Base-by-base conservation (phyloP, 1,284 basidiomycete genomes). In the Leccinum fuscescens region DNA sequence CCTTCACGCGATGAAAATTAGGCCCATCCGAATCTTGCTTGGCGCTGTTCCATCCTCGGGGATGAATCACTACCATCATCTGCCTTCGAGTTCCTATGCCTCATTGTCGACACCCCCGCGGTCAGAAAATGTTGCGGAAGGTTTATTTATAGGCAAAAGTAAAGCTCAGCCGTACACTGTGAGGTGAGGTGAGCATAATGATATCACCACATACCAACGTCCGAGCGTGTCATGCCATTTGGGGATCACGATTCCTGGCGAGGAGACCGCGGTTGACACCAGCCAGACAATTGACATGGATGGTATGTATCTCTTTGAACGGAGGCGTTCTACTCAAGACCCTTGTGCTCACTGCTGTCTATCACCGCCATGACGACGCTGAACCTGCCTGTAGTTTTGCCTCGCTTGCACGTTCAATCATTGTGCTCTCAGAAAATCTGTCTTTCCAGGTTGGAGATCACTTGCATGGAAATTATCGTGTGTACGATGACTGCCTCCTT, bases 401-500 rank as follows among this genome's bases (percentile, higher is more conserved):
- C 33, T 6, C 39, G 12, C 42, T 51, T 12, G 65, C 56, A 14
- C 37, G 51, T 52, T 46, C 17, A 1, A 50, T 67, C 14, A 55
- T 65, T 0, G 33, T 33, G 33, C 1, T 55, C 15, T 69, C 58
- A 9, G 65, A 69, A 20, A 37, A 65, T 17, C 50, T 53, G 1
- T 55, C 50, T n/a, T 62, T 67, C 37, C 58, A 53, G 11, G 27
- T 46, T 27, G 62, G 56, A 8, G 62, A 69, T 60, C 56, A 70
- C 12, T 20, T 67, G 35, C 15, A 59, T 9, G 66, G 59, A n/a
- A 2, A 14, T 7, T 37, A 17, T 15, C 55, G 64, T 70, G 33
- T 35, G 61, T 50, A 11, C 6, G 12, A 17, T 20, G 33, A 24
- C 24, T 22, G 44, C 20, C 31, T 33, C 31, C 11, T 12, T 33